Conservation (phyloP, 805 yeast species). For the Candida pseudofarinosa region DNA sequence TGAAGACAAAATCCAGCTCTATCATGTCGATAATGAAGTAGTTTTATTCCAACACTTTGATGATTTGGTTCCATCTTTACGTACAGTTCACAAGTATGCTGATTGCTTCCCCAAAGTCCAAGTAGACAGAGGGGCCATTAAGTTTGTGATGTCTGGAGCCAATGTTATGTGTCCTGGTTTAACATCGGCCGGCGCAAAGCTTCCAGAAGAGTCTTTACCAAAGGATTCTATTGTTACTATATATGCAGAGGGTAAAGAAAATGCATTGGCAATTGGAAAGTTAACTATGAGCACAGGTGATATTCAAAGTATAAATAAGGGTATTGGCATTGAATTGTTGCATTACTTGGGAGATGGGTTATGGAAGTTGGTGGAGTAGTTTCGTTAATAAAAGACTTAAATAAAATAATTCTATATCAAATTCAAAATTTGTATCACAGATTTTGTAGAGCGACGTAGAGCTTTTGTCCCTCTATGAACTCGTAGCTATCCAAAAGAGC, state of each 20-base stretch:
- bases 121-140: constrained; percentile 95
- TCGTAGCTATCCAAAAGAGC: constrained; percentile 20
- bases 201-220: constrained; percentile 70
- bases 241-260: constrained; percentile 89
- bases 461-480: constrained; percentile 4
- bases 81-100: constrained; percentile 77
- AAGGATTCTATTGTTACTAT: constrained; percentile 73
- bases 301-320: constrained; percentile 77
- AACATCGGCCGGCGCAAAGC: constrained; percentile 76
- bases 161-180: constrained; percentile 96
- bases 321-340: constrained; percentile 80
- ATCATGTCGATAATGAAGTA: constrained; percentile 67
- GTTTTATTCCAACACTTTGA: constrained; percentile 79
- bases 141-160: constrained; percentile 92
- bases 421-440: not conserved
- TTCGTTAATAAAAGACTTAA: constrained; percentile 2
- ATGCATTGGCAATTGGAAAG: constrained; percentile 88
- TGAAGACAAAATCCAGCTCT: constrained; percentile 82
- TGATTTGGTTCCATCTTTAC: constrained; percentile 71
- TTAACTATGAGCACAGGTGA: constrained; percentile 86
- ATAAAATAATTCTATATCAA: not conserved
- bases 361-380: constrained; percentile 59
- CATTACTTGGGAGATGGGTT: constrained; percentile 88
- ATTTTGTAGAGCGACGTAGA: constrained; percentile 8
- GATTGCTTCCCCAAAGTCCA: constrained; percentile 78